phyloP scores from a whole-genome alignment of 2,329 filamentous ascomycete species.

The Peltaster fructicola region DNA sequence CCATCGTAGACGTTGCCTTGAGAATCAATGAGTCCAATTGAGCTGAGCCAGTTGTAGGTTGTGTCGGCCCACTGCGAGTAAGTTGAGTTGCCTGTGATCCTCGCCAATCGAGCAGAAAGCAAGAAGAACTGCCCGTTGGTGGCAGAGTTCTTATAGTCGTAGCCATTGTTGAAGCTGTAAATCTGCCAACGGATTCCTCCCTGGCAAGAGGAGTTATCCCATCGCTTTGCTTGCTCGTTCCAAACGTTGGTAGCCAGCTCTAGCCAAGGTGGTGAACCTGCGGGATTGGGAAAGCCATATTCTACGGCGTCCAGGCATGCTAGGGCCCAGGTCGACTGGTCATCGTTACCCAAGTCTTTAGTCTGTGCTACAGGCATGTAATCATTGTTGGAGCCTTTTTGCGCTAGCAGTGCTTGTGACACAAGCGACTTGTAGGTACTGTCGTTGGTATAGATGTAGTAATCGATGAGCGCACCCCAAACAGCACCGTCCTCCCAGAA shows the following conservation, averaged over 20 bases:
- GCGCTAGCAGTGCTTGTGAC: slow-evolving; percentile 25
- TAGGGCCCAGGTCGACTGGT: slow-evolving; percentile 70
- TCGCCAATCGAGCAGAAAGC: slow-evolving; percentile 48
- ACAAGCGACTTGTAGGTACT: slow-evolving; percentile 24
- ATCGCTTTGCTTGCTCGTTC: slow-evolving; percentile 55
- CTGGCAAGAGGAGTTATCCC: slow-evolving; percentile 47
- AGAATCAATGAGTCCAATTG: slow-evolving; percentile 32
- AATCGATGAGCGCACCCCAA: slow-evolving; percentile 23
- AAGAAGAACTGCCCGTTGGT: slow-evolving; percentile 42
- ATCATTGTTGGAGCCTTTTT: slow-evolving; percentile 24
- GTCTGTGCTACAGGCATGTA: slow-evolving; percentile 23
- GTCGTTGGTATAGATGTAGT: slow-evolving; percentile 30
- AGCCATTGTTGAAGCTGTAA: slow-evolving; percentile 56
- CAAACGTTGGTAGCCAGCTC: slow-evolving; percentile 62
- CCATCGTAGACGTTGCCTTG: slow-evolving; percentile 39
- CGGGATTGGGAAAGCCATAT: slow-evolving; percentile 52
- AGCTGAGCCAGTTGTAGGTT: slow-evolving; percentile 40
- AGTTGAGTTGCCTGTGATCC: slow-evolving; percentile 62
- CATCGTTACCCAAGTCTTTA: slow-evolving; percentile 29
- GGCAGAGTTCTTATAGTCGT: slow-evolving; percentile 40
- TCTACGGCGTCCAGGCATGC: slow-evolving; percentile 65
- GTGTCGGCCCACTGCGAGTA: slow-evolving; percentile 61
- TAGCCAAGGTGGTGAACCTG: slow-evolving; percentile 47
- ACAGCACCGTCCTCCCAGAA: slow-evolving; percentile 30
- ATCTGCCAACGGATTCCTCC: slow-evolving; percentile 80